Evolutionary conservation across 805 yeast genomes (phyloP).

Genomic region (Saccharomycopsis sp.): DNA sequence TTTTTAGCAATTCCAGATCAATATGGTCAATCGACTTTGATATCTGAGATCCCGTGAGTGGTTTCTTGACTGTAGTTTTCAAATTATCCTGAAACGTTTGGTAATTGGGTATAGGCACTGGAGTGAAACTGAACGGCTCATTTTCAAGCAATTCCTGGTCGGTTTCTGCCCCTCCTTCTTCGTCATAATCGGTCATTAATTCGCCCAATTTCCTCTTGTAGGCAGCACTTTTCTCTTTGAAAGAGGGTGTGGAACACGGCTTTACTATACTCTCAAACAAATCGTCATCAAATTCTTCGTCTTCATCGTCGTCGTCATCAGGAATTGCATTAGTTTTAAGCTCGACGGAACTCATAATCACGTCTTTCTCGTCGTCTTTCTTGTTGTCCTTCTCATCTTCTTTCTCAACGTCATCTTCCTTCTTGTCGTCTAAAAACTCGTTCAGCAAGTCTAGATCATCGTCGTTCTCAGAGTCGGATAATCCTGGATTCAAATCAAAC

Average conservation of each 20-base stretch:
- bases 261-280: neutral
- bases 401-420: neutral
- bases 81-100: neutral
- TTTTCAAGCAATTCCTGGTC: neutral
- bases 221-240: neutral
- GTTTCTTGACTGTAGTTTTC: slow-evolving; percentile 1
- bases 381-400: too few species aligned
- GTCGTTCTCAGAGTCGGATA: slow-evolving; percentile 14
- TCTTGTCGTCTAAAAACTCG: neutral
- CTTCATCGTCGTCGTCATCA: neutral
- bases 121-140: slow-evolving; percentile 1
- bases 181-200: neutral
- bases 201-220: neutral
- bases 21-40: slow-evolving; percentile 47
- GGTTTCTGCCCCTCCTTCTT: neutral
- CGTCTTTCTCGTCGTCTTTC: neutral
- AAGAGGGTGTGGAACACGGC: neutral
- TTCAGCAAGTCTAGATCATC: neutral
- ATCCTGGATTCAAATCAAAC: slow-evolving; percentile 20
- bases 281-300: slow-evolving; percentile 8
- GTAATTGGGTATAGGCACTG: neutral
- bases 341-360: neutral
- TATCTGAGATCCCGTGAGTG: slow-evolving; percentile 37
- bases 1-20: slow-evolving; percentile 45
- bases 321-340: neutral